Base-by-base conservation (phyloP, 176 grass and related monocot species). In the Avena sativa region DNA sequence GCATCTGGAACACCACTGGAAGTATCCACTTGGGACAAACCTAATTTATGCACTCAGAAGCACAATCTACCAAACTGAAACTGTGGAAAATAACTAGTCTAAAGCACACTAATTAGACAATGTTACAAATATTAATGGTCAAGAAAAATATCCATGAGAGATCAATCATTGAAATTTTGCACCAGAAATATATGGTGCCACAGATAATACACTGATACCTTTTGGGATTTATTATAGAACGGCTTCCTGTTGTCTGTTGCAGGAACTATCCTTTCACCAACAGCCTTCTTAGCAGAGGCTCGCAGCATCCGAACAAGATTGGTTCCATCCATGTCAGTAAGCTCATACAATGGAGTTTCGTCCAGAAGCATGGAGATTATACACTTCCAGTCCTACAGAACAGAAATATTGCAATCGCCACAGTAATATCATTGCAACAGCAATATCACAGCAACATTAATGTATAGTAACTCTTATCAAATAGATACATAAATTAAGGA, bases 201-300 rank as follows among this genome's bases (percentile, higher is more conserved):
- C 19, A 79, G 12, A 70, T 56, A 74, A 38, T n/a, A 32, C 32
- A 58, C 30, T 26, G 60, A 50, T 50, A 96, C 97, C 92, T 96
- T 98, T 83, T 96, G 92, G 50, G 79, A 78, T 91, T 98, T 98
- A 79, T 88, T 88, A 73, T 93, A 86, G 84, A 90, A 96, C 88
- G 94, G 74, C 87, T 98, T 98, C 82, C 90, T 91, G 71, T 93
- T 95, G 61, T 98, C 97, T 52, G 61, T 85, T 26, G 92, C 90
- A 90, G 94, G 97, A 91, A 98, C 89, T 76, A 98, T 96, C 60
- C 74, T 98, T 73, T 96, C 97, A 60, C 97, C 97, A 69, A 98
- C 92, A 75, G 97, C 97, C 90, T 98, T 98, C 66, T 89, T 96
- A 23, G 97, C 90, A 87, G 97, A 98, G 70, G 92, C 94, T 80